Percentiles rank a stretch among this genome's conserved stretches.
Evolutionary conservation across 148 eudicot genomes (phyloP).

Genomic region (Spergularia marina): DNA sequence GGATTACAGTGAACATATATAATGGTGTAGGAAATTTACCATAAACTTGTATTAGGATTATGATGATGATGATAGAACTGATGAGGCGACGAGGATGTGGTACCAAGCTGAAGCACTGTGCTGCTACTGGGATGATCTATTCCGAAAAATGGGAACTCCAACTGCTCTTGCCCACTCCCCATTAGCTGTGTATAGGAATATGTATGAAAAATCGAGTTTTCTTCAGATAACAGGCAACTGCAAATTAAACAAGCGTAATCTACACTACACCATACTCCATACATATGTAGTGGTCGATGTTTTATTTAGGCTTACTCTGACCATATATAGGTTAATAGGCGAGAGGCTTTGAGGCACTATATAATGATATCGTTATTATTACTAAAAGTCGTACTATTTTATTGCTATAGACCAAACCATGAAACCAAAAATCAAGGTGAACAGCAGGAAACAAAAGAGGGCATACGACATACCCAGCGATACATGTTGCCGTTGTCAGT

Average conservation of each 20-base stretch:
- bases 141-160: conserved; percentile 23
- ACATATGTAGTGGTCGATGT: no score
- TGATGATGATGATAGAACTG: conserved; percentile 34
- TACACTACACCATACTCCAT: no score
- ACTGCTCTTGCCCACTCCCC: conserved; percentile 34
- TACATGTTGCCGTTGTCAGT: conserved; percentile 35
- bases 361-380: no score
- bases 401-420: no score
- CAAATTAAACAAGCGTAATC: neutral
- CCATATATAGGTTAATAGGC: no score
- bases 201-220: neutral
- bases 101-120: conserved; percentile 35
- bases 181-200: conserved; percentile 19
- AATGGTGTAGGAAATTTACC: conserved; percentile 14
- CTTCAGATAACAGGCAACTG: neutral
- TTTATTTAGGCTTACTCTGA: no score
- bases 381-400: no score
- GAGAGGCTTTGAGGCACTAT: no score
- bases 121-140: conserved; percentile 34
- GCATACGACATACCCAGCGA: conserved; percentile 28
- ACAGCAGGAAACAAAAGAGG: neutral
- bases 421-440: neutral
- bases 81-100: conserved; percentile 31
- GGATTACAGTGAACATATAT: neutral
- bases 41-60: conserved; percentile 27